Conservation (phyloP, 2,329 filamentous ascomycete species). For the Aspergillus udagawae region DNA sequence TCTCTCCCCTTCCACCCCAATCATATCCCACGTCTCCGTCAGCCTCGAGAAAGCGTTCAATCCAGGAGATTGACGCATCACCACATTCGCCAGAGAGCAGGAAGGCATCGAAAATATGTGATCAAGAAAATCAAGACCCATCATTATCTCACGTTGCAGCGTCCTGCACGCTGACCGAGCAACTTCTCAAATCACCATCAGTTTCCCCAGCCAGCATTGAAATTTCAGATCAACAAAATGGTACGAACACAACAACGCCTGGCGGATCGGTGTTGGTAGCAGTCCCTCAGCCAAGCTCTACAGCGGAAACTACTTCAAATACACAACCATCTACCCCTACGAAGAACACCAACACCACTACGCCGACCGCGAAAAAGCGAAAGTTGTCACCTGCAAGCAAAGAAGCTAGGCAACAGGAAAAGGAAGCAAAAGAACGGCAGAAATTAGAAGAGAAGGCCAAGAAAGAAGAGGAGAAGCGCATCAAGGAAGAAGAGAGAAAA, state of each 20-base stretch:
- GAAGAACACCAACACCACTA: slow-evolving; percentile 3
- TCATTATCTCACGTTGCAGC: not conserved
- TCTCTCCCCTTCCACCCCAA: slow-evolving; percentile 17
- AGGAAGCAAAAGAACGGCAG: slow-evolving; percentile 17
- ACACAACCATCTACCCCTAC: not conserved
- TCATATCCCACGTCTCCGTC: slow-evolving; percentile 15
- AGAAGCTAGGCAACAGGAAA: slow-evolving; percentile 23
- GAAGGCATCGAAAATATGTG: slow-evolving; percentile 4
- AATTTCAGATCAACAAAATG: not conserved
- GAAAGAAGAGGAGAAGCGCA: slow-evolving; percentile 35
- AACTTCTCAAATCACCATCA: not conserved
- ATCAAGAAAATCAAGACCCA: slow-evolving; percentile 13
- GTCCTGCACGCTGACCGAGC: not conserved
- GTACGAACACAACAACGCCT: not conserved
- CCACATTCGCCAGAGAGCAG: slow-evolving; percentile 8
- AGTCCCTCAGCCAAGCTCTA: not conserved
- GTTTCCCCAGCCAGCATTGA: not conserved
- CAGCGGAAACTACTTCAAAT: not conserved
- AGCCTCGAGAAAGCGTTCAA: slow-evolving; percentile 24
- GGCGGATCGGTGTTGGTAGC: not conserved
- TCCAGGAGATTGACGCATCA: slow-evolving; percentile 23
- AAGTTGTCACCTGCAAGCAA: slow-evolving; percentile 10
- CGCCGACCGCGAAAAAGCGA: slow-evolving; percentile 17
- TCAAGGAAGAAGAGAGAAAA: slow-evolving; percentile 46
- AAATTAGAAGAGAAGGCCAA: slow-evolving; percentile 25